Percentiles rank a stretch among this genome's conserved stretches.
Conservation (phyloP, 495 filamentous ascomycete species). For the Rhizodiscina lignyota region DNA sequence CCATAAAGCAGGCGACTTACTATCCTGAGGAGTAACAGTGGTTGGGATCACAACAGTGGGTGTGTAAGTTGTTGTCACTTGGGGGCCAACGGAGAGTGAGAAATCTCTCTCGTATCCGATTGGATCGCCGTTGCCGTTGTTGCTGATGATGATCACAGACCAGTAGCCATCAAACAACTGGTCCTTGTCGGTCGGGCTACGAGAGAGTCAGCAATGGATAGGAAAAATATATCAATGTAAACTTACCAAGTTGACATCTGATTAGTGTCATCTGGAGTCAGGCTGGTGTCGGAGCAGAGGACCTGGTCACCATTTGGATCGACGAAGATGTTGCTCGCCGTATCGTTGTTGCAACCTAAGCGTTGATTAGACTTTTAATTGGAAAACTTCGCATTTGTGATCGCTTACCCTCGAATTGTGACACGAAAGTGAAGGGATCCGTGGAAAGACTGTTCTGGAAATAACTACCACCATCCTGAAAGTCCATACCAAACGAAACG, state of each 20-base stretch:
- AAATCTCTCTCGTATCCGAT: slow-evolving; percentile 22
- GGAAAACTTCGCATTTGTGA: slow-evolving; percentile 3
- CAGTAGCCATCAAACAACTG: slow-evolving; percentile 17
- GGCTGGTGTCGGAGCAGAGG: slow-evolving; percentile 15
- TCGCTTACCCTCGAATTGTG: slow-evolving; percentile 17
- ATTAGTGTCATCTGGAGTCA: slow-evolving; percentile 16
- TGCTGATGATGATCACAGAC: slow-evolving; percentile 21
- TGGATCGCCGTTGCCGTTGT: slow-evolving; percentile 18
- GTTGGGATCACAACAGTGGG: slow-evolving; percentile 2
- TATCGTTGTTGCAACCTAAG: slow-evolving; percentile 16
- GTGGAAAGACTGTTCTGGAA: slow-evolving; percentile 19
- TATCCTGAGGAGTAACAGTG: not conserved
- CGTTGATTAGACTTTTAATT: too few relatives aligned
- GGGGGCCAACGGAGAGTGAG: slow-evolving; percentile 17
- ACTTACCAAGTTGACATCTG: slow-evolving; percentile 17
- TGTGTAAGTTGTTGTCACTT: slow-evolving; percentile 14
- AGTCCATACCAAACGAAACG: slow-evolving; percentile 19
- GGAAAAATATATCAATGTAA: not conserved
- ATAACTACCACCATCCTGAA: slow-evolving; percentile 17
- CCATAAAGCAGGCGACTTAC: slow-evolving; percentile 3
- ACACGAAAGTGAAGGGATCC: slow-evolving; percentile 19
- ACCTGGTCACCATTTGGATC: slow-evolving; percentile 19
- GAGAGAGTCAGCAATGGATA: not conserved
- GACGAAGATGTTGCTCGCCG: slow-evolving; percentile 18
- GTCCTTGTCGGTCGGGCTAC: slow-evolving; percentile 15